A percentile compares a stretch with the other conserved stretches of the same genome.
Evolutionary conservation across 257 asterid genomes (phyloP).

Genomic region (Rhazya stricta): DNA sequence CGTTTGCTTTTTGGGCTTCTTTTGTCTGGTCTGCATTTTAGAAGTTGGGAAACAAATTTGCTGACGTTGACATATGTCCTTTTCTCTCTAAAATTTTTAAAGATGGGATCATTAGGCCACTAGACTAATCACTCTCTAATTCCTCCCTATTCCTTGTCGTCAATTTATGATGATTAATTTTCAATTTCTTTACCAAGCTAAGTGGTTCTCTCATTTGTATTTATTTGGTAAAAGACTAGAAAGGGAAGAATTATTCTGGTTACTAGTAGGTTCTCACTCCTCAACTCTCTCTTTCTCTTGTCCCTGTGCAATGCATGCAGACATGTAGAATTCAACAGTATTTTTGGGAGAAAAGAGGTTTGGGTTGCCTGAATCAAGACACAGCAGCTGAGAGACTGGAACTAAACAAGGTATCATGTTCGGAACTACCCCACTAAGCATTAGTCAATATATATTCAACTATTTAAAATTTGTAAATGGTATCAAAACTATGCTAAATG

Average conservation of each 20-base stretch:
- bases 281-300: background rate
- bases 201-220: no score
- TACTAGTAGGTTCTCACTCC: background rate
- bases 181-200: background rate
- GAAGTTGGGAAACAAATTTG: background rate
- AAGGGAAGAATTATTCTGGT: background rate
- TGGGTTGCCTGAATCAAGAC: background rate
- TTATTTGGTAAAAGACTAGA: no score
- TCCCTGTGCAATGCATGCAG: background rate
- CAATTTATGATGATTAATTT: no score
- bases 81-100: background rate
- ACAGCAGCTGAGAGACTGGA: background rate
- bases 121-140: background rate
- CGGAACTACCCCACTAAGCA: no score
- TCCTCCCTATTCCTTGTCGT: background rate
- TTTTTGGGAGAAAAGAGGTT: background rate
- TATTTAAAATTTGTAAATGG: no score
- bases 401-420: no score
- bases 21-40: background rate
- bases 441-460: no score
- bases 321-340: background rate
- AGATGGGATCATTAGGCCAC: background rate
- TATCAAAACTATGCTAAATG: no score
- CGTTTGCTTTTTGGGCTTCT: background rate
- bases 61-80: background rate